These are phyloP conservation scores for Camellia lanceoleosa DNA, from an alignment of 148 eudicot genomes.

Conservation along the genomic window DNA sequence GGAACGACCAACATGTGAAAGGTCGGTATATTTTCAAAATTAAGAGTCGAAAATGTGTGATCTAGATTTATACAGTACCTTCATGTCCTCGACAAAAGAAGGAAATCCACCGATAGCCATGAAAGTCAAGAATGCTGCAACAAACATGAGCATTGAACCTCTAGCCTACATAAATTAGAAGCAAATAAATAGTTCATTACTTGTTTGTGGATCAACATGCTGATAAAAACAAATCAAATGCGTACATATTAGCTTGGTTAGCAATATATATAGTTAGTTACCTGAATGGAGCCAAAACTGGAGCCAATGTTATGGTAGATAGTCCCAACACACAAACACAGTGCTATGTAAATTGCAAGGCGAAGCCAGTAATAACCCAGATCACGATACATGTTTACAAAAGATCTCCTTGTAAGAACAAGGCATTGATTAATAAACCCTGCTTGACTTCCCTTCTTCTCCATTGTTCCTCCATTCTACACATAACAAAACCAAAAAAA, in stretches of 20 bases:
- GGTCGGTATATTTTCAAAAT: too few relatives aligned
- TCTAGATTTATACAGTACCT: constrained; percentile 17
- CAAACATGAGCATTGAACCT: constrained; percentile 49
- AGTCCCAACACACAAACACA: constrained; percentile 52
- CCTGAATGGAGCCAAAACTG: constrained; percentile 56
- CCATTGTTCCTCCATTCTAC: constrained; percentile 33
- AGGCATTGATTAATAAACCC: constrained; percentile 36
- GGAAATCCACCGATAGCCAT: constrained; percentile 74
- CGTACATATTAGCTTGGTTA: neutral
- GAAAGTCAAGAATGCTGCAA: constrained; percentile 50
- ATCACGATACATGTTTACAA: constrained; percentile 62
- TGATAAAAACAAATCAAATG: too few relatives aligned
- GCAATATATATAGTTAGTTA: neutral
- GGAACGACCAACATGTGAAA: too few relatives aligned
- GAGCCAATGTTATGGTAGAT: constrained; percentile 42
- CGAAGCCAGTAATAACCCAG: constrained; percentile 63
- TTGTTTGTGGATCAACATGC: too few relatives aligned
- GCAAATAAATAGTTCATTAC: neutral
- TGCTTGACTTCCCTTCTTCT: constrained; percentile 29
- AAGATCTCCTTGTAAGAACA: constrained; percentile 52
- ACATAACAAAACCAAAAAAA: neutral
- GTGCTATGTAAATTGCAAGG: constrained; percentile 43
- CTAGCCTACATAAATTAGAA: constrained; percentile 36
- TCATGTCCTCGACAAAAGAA: constrained; percentile 60
- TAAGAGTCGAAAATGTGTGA: too few relatives aligned